These are phyloP conservation scores for Emmonsia crescens DNA, from an alignment of 2,329 filamentous ascomycete genomes.

Conservation along the genomic window DNA sequence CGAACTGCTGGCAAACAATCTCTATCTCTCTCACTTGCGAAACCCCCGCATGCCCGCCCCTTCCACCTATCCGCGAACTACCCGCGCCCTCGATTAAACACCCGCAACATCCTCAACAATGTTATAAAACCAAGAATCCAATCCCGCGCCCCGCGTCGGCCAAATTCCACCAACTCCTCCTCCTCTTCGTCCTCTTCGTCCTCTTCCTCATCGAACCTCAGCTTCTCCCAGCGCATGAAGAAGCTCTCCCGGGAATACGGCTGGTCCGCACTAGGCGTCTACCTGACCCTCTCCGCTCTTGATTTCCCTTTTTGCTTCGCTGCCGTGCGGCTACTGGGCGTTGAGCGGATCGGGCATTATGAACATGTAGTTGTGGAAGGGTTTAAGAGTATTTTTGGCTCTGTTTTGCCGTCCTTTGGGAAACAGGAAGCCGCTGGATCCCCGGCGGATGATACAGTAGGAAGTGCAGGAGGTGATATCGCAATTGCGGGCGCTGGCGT, in stretches of 20 bases:
- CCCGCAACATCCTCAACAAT: conserved; percentile 9
- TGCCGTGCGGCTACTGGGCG: conserved; percentile 69
- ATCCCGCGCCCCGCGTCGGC: conserved; percentile 14
- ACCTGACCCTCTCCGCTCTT: conserved; percentile 66
- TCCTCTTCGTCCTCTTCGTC: conserved; percentile 14
- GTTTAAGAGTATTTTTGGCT: conserved; percentile 22
- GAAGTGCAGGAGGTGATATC: background rate
- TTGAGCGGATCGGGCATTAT: conserved; percentile 64
- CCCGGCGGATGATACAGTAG: conserved; percentile 13
- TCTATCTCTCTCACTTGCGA: background rate
- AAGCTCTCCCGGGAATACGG: conserved; percentile 87
- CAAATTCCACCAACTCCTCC: conserved; percentile 18
- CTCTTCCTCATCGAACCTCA: conserved; percentile 27
- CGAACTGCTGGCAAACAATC: background rate
- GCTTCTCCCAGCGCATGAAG: conserved; percentile 61
- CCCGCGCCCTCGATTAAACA: conserved; percentile 2
- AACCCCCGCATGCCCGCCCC: background rate
- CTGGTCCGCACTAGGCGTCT: conserved; percentile 87
- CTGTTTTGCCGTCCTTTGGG: conserved; percentile 39
- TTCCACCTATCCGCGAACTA: conserved; percentile 1
- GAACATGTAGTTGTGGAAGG: conserved; percentile 35
- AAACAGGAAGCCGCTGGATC: conserved; percentile 12
- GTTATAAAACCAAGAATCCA: conserved; percentile 3
- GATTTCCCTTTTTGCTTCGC: conserved; percentile 96
- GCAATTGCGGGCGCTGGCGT: background rate